These are phyloP conservation scores for Tolypocladium pustulatum DNA, from an alignment of 2,329 filamentous ascomycete species.

Conservation along the genomic window DNA sequence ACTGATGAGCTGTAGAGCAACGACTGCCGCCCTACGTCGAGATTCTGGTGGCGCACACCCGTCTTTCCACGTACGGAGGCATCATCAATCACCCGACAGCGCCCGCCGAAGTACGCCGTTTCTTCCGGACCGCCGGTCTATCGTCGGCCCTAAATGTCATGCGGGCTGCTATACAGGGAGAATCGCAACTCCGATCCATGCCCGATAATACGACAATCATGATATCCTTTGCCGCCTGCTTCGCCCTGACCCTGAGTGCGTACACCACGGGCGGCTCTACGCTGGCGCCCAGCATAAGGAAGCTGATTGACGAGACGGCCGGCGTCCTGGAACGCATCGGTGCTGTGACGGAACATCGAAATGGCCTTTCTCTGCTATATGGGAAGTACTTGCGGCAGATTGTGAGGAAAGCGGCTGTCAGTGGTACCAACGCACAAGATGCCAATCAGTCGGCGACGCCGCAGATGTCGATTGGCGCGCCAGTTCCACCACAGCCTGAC, in stretches of 20 bases:
- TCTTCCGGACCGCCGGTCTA: conserved; percentile 61
- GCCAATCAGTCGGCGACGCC: conserved; percentile 1
- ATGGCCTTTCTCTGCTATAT: conserved; percentile 49
- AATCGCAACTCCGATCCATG: conserved; percentile 61
- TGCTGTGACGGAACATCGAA: conserved; percentile 52
- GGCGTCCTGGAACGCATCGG: conserved; percentile 61
- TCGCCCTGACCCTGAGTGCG: conserved; percentile 53
- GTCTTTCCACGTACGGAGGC: conserved; percentile 62
- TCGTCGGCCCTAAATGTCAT: conserved; percentile 67
- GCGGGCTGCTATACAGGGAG: conserved; percentile 62
- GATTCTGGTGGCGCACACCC: conserved; percentile 62
- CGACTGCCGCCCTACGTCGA: conserved; percentile 63
- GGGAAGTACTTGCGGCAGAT: conserved; percentile 35
- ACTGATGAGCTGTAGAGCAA: conserved; percentile 17
- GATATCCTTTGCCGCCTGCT: conserved; percentile 66
- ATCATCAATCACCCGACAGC: conserved; percentile 68
- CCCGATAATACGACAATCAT: conserved; percentile 71
- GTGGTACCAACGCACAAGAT: conserved; percentile 1
- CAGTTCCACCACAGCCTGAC: conserved; percentile 10
- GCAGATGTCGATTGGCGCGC: conserved; percentile 7
- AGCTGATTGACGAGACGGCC: conserved; percentile 57
- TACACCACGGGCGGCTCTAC: conserved; percentile 46
- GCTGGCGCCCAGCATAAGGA: conserved; percentile 51
- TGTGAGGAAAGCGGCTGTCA: conserved; percentile 23
- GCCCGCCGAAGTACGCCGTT: conserved; percentile 58